Evolutionary conservation across 257 asterid species (phyloP).

Genomic region (Nicotiana benthamiana): DNA sequence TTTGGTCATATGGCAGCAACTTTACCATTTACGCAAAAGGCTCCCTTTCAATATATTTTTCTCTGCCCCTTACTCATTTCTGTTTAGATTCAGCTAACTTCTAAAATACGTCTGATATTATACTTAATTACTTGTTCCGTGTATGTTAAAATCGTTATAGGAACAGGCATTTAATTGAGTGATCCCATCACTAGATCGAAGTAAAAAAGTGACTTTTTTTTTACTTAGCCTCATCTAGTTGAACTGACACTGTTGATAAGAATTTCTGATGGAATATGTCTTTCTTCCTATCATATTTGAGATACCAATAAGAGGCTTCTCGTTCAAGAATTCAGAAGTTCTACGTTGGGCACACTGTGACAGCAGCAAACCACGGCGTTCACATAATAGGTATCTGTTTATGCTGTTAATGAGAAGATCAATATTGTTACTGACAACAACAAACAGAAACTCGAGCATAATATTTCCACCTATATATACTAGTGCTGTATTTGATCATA

Average conservation of each 20-base stretch:
- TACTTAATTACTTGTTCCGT: neutral
- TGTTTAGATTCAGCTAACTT: neutral
- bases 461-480: neutral
- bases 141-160: neutral
- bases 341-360: conserved; percentile 74
- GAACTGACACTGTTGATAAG: neutral
- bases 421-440: neutral
- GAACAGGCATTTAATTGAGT: neutral
- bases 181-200: neutral
- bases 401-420: neutral
- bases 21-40: too few relatives aligned
- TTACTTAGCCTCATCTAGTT: neutral
- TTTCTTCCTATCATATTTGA: conserved; percentile 24
- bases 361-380: conserved; percentile 84
- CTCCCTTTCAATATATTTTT: neutral
- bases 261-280: neutral
- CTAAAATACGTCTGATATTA: neutral
- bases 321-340: conserved; percentile 61
- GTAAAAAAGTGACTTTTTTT: neutral
- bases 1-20: too few relatives aligned
- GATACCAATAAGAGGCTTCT: conserved; percentile 64
- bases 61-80: neutral
- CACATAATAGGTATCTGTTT: conserved; percentile 39
- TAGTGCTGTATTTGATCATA: neutral
- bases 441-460: neutral